These are phyloP conservation scores for Ustilago curta DNA, from an alignment of 1,284 basidiomycete genomes.

Conservation along the genomic window DNA sequence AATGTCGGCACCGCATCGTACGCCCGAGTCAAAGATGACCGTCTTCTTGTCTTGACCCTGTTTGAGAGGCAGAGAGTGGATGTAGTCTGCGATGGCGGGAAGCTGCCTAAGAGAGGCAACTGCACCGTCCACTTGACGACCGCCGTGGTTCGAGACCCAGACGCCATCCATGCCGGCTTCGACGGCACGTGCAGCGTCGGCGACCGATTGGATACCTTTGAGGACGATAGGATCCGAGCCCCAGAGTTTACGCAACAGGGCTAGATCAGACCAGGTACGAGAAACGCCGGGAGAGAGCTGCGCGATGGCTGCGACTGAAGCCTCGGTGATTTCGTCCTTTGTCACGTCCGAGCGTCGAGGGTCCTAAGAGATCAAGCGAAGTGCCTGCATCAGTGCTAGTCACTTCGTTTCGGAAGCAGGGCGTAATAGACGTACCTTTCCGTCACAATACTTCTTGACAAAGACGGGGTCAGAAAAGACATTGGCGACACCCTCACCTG, in stretches of 20 bases:
- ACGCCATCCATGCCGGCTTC: constrained; percentile 63
- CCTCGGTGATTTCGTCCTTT: constrained; percentile 54
- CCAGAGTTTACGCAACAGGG: constrained; percentile 56
- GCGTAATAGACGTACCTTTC: constrained; percentile 28
- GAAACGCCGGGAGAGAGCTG: constrained; percentile 60
- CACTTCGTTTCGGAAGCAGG: background rate
- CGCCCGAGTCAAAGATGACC: constrained; percentile 63
- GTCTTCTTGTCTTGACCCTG: constrained; percentile 48
- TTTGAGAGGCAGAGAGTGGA: constrained; percentile 29
- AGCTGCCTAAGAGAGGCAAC: constrained; percentile 55
- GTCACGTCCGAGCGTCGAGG: constrained; percentile 48
- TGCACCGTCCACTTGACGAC: constrained; percentile 65
- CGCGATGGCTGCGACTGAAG: constrained; percentile 49
- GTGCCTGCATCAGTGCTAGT: background rate
- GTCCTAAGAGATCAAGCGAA: constrained; percentile 12
- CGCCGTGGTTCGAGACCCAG: constrained; percentile 66
- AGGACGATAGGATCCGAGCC: constrained; percentile 60
- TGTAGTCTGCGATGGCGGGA: constrained; percentile 46
- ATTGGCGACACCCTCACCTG: constrained; percentile 71
- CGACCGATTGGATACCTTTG: constrained; percentile 61
- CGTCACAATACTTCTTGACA: constrained; percentile 57
- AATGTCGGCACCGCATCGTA: constrained; percentile 61
- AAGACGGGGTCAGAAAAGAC: constrained; percentile 65
- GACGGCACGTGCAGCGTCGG: constrained; percentile 59
- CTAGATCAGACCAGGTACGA: constrained; percentile 61